Base-by-base conservation (phyloP, 73 alveolate species). In the Halteria grandinella region DNA sequence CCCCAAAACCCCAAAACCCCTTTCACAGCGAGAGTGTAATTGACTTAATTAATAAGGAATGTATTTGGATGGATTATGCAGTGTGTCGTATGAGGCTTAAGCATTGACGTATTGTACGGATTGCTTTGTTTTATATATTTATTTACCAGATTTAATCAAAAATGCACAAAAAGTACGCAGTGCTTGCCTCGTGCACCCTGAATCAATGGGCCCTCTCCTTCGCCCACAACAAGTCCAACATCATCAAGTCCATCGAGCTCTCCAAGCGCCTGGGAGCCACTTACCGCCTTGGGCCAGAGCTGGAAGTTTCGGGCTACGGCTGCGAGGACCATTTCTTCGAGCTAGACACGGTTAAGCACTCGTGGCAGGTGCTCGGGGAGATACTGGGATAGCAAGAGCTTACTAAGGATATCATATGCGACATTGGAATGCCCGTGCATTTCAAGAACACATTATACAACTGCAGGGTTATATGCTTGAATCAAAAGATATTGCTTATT, bases 271-370 rank as follows among this genome's bases (percentile, higher is more conserved):
- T 41, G 18, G 92, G 92, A 7, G 91, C 95, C 23, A 29, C 83
- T 1, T 49, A 72, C 28, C 57, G 97, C n/a, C 45, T 83, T 27
- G 96, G 97, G 23, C 97, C 95, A 0, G 95, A 89, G 59, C 89
- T 95, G 47, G 99, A 95, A 69, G 57, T 95, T 24, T 59, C 95
- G 0, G 99, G 99, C 28, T 93, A 95, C 63, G 79, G 91, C 27
- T 86, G 96, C 72, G 98, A 93, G 74, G 99, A 95, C 34, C 97
- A 94, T 55, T 95, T 95, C 80, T 80, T 88, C 7, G 99, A 95
- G 64, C 36, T 69, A 39, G 99, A 95, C 79, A 95, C 99, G n/a
- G 90, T 88, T 31, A 58, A 52, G 79, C 98, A 95, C 52, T 87
- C 97, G 52, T 93, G 98, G 99, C 80, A 93, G 43, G 94, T 87